A percentile compares a stretch with the other conserved stretches of the same genome.
Evolutionary conservation across 1,139 yeast species (phyloP).

Genomic region (Saccharomyces hybrid): DNA sequence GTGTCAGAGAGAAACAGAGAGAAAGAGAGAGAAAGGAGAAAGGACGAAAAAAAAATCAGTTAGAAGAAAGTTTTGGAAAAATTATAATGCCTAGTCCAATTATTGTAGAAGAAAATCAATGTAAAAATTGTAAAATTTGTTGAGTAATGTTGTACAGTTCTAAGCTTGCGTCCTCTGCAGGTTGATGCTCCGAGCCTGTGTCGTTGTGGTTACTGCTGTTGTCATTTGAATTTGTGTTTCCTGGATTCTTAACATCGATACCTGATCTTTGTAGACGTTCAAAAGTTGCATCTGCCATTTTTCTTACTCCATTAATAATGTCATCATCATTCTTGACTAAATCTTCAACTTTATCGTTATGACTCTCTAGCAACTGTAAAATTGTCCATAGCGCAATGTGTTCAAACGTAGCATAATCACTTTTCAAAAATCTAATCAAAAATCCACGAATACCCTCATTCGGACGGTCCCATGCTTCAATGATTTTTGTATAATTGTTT

Average conservation of each 20-base stretch:
- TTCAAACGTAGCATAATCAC: constrained; percentile 89
- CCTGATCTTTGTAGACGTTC: constrained; percentile 29
- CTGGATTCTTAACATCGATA: constrained; percentile 10
- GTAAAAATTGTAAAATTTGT: constrained; percentile 49
- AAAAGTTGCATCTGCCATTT: constrained; percentile 36
- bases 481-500: constrained; percentile 61
- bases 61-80: not conserved
- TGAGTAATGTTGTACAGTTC: constrained; percentile 73
- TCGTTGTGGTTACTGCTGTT: constrained; percentile 30
- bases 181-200: constrained; percentile 29
- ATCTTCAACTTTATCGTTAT: constrained; percentile 59
- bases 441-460: constrained; percentile 83
- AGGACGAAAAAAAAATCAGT: not conserved
- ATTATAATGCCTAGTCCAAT: not conserved
- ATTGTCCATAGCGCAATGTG: constrained; percentile 98
- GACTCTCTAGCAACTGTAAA: constrained; percentile 82
- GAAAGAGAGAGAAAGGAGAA: not conserved
- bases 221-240: constrained; percentile 6
- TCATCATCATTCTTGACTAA: constrained; percentile 54
- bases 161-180: constrained; percentile 51
- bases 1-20: not conserved
- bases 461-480: constrained; percentile 72
- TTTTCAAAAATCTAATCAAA: constrained; percentile 66
- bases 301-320: constrained; percentile 50
- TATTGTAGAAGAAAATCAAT: constrained; percentile 11